Evolutionary conservation across 2,329 filamentous ascomycete genomes (phyloP).

Genomic region (Trichoderma sp.): DNA sequence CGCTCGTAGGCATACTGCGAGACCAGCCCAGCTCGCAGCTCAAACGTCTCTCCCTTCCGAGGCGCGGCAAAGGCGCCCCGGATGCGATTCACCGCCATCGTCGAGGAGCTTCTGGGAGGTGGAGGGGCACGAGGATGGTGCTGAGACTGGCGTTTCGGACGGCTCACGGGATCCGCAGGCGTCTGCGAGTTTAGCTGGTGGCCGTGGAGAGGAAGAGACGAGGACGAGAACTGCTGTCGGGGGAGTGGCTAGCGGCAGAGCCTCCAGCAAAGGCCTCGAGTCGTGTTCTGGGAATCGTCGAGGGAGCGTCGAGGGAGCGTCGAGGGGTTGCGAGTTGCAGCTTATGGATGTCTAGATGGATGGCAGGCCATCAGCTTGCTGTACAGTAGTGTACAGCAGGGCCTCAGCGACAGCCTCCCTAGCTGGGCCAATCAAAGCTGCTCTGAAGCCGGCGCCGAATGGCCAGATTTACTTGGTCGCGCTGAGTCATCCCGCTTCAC

Average conservation of each 20-base stretch:
- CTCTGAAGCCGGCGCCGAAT: slow-evolving; percentile 4
- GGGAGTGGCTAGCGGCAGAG: background rate
- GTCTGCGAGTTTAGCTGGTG: background rate
- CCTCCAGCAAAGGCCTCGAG: slow-evolving; percentile 1
- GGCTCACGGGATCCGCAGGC: background rate
- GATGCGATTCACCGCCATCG: slow-evolving; percentile 95
- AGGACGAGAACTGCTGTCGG: background rate
- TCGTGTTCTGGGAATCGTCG: background rate
- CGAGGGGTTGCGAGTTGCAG: slow-evolving; percentile 16
- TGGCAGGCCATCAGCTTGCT: slow-evolving; percentile 1
- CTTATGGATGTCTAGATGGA: slow-evolving; percentile 7
- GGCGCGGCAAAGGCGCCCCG: slow-evolving; percentile 89
- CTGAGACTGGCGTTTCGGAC: background rate
- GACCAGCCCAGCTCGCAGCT: slow-evolving; percentile 89
- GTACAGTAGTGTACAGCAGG: background rate
- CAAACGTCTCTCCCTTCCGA: slow-evolving; percentile 96
- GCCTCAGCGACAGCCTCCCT: slow-evolving; percentile 1
- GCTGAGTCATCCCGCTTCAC: slow-evolving; percentile 6
- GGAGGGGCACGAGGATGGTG: slow-evolving; percentile 28
- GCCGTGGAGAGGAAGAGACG: background rate
- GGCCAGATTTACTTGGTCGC: background rate
- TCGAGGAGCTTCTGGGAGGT: slow-evolving; percentile 26
- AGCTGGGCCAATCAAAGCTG: background rate
- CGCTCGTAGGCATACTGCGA: slow-evolving; percentile 99
- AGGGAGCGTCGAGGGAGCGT: background rate